These are phyloP conservation scores for Ceriops decandra DNA, from an alignment of 345 rosid species.

Conservation along the genomic window DNA sequence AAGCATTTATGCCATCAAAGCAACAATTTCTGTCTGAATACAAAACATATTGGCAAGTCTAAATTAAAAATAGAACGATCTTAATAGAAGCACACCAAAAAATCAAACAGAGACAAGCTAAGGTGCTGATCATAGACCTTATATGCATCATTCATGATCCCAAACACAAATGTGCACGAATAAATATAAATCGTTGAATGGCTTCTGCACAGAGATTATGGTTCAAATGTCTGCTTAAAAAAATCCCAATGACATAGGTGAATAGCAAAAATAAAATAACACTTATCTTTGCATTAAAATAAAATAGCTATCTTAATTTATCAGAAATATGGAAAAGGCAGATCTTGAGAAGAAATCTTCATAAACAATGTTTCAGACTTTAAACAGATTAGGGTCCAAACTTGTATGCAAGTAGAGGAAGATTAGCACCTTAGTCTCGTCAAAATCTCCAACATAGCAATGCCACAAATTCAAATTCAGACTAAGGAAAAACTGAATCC, in stretches of 20 bases:
- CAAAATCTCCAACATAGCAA: no score
- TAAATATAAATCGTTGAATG: slow-evolving; percentile 54
- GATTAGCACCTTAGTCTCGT: slow-evolving; percentile 9
- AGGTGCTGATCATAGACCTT: slow-evolving; percentile 43
- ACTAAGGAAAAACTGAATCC: no score
- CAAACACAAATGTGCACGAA: slow-evolving; percentile 68
- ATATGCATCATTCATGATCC: slow-evolving; percentile 72
- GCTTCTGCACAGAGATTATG: slow-evolving; percentile 67
- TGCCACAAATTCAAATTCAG: no score
- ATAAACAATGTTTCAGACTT: slow-evolving; percentile 43
- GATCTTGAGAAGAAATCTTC: neutral
- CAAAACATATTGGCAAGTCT: slow-evolving; percentile 24
- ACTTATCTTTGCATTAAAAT: neutral
- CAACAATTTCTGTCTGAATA: slow-evolving; percentile 64
- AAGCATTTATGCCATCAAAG: slow-evolving; percentile 55
- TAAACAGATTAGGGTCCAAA: slow-evolving; percentile 46
- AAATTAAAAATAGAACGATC: slow-evolving; percentile 5
- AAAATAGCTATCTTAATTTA: neutral
- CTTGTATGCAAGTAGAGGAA: slow-evolving; percentile 71
- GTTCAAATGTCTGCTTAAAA: slow-evolving; percentile 55
- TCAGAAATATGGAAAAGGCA: neutral
- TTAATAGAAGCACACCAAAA: slow-evolving; percentile 16
- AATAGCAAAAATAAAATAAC: slow-evolving; percentile 7
- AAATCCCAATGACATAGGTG: slow-evolving; percentile 7
- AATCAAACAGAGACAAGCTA: slow-evolving; percentile 4